Evolutionary conservation across 805 yeast genomes (phyloP), one percentile per base, ranked within the genome.

Genomic region (Candida sphagnicola): DNA sequence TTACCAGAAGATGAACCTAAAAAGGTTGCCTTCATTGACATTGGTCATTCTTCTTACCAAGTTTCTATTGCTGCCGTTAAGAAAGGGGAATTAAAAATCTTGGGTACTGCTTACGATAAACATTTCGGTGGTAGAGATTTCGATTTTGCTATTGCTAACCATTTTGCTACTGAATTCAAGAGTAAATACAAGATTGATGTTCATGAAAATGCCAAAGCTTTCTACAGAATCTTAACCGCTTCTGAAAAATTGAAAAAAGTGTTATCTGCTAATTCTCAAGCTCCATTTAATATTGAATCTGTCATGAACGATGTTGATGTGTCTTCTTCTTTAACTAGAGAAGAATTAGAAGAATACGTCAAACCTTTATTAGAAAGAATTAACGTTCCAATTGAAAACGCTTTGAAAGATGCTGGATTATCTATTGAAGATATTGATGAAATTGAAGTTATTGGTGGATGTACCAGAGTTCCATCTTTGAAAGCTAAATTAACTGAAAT

Each of bases 61-160:
- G 95, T 95, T 50, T 72, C 93, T 47, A 75, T 93, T 56, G 95
- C 86, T 42, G 82, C 95, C 44, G 80, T 93, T 70, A 89, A 88
- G 78, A 90, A 83, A 70, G 99, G 99, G 61, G 98, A 93, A 75
- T 78, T 90, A 70, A 89, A 87, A 72, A 77, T 93, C 39, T 72
- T 93, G 53, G 95, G 95, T 53, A 78, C 95, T 46, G 95, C 95
- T 54, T 85, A 79, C 62, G 95, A 90, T 73, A 87, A 87, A 72
- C 87, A 87, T 72, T 93, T 93, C 57, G 99, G 99, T 77, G 99
- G 99, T 68, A 84, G 99, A 72, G 88, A 89, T 65, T 82, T 93
- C 47, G 99, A 93, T 71, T 75, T 74, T 57, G 96, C 96, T 46
- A 86, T 93, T 55, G 90, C 98, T 51, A 81, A 88, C 67, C 93